A percentile compares a stretch with the other conserved stretches of the same genome.
These are phyloP conservation scores for Diaporthe vaccinii DNA, from an alignment of 2,329 filamentous ascomycete species.

Conservation along the genomic window DNA sequence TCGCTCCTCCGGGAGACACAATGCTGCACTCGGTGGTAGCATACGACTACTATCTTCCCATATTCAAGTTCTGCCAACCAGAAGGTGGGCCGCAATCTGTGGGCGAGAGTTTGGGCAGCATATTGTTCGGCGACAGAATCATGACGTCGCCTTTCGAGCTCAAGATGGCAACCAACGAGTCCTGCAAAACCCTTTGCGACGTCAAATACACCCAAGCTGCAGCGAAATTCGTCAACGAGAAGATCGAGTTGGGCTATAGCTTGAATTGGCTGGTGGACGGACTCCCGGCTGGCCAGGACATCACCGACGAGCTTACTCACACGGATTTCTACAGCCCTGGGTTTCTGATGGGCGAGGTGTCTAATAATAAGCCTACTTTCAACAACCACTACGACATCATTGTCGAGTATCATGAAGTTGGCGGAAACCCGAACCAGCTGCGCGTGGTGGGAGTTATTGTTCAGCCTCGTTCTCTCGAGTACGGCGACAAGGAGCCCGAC, in stretches of 20 bases:
- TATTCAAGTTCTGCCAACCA: constrained; percentile 90
- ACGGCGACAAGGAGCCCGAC: constrained; percentile 69
- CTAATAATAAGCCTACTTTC: constrained; percentile 72
- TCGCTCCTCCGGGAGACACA: constrained; percentile 81
- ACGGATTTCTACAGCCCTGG: constrained; percentile 91
- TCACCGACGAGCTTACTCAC: constrained; percentile 80
- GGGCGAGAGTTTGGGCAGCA: constrained; percentile 92
- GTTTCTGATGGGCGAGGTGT: constrained; percentile 79
- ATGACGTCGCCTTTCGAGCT: constrained; percentile 95
- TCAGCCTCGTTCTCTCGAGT: constrained; percentile 79
- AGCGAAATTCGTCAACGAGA: constrained; percentile 83
- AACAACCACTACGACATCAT: constrained; percentile 98
- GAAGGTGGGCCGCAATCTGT: constrained; percentile 82
- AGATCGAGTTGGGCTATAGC: constrained; percentile 88
- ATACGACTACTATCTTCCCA: constrained; percentile 94
- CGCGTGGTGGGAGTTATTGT: constrained; percentile 94
- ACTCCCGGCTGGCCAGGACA: constrained; percentile 88
- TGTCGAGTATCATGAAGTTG: constrained; percentile 91
- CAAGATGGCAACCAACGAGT: constrained; percentile 87
- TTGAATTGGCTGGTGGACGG: constrained; percentile 97
- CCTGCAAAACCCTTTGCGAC: constrained; percentile 85
- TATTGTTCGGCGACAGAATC: constrained; percentile 96
- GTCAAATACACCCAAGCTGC: constrained; percentile 74
- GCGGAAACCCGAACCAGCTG: constrained; percentile 75
- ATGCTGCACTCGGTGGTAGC: constrained; percentile 93